Evolutionary conservation across 495 filamentous ascomycete genomes (phyloP).

Genomic region (Penicillium maclennaniae): DNA sequence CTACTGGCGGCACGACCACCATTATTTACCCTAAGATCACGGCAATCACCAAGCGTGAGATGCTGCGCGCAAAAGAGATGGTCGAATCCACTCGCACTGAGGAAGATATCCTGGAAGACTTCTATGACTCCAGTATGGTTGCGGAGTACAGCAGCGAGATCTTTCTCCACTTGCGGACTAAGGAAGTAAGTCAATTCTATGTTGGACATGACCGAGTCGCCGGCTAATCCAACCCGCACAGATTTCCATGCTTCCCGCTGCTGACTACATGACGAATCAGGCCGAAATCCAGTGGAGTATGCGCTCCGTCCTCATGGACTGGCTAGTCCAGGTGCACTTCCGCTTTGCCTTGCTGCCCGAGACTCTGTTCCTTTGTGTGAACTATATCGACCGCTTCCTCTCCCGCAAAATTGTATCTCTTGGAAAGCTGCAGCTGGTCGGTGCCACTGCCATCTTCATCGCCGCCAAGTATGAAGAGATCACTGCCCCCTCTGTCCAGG

Average conservation of each 20-base stretch:
- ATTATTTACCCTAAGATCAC: conserved; percentile 62
- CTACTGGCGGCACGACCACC: conserved; percentile 67
- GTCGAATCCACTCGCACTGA: conserved; percentile 57
- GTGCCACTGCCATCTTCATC: conserved; percentile 92
- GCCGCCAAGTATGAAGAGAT: conserved; percentile 99
- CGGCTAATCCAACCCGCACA: conserved; percentile 34
- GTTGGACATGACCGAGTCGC: neutral
- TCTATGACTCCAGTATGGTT: conserved; percentile 96
- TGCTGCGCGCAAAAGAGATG: conserved; percentile 62
- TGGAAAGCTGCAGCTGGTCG: conserved; percentile 91
- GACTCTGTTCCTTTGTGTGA: conserved; percentile 88
- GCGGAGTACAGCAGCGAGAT: conserved; percentile 95
- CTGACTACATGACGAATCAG: conserved; percentile 94
- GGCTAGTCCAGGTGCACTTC: conserved; percentile 92
- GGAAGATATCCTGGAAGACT: conserved; percentile 79
- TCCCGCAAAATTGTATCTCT: conserved; percentile 92
- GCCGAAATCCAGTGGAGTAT: conserved; percentile 99
- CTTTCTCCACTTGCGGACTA: conserved; percentile 79
- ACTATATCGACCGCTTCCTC: conserved; percentile 95
- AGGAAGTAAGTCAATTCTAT: conserved; percentile 66
- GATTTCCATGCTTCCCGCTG: conserved; percentile 77
- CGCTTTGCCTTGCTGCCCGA: conserved; percentile 90
- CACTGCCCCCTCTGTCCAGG: conserved; percentile 87
- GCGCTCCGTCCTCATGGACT: conserved; percentile 96
- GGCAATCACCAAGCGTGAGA: conserved; percentile 45